Base-by-base conservation (phyloP, 306 rosid genomes). In the Mucuna pruriens region DNA sequence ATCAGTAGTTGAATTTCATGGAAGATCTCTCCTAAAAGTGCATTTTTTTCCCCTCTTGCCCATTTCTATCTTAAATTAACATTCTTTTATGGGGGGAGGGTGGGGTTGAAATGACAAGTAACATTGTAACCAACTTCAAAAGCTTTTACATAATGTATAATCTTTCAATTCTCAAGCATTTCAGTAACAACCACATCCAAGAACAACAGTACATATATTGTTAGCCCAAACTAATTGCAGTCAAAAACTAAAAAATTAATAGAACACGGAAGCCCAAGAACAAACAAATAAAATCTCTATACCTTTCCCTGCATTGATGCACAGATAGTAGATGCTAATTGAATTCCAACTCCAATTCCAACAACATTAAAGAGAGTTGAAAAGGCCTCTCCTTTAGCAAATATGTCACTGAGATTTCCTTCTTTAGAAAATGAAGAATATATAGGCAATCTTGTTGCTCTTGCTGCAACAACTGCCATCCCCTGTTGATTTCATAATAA, bases 341-440 rank as follows among this genome's bases (percentile, higher is more conserved):
- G 97, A 79, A 95, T 92, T 77, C 99, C 99, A 75, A 86, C 89
- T 75, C 99, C 99, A 0, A 95, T 81, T 84, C 99, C 99, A 42
- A 93, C 48, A 58, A 91, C 99, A 88, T 91, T 95, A 87, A 86
- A 95, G 73, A 95, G 91, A 74, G 99, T 95, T 58, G 99, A 95
- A 77, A 95, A 93, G 62, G 98, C 99, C 92, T 95, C 99, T 77
- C 99, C 99, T 88, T 95, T 95, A 40, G 99, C 99, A 82, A 93
- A 95, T 17, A 95, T 94, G 81, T 95, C 99, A 71, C 99, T 95
- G 66, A 95, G 97, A 90, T 95, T 95, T 80, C 99, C 98, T 86
- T 95, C 99, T 90, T 90, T 95, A 15, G 98, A 98, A 83, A 93
- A 95, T 46, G 99, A 88, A 36, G 99, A 95, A 90, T 95, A 95